phyloP scores from a whole-genome alignment of 108 stramenopile genomes.

The Phaeodactylum tricornutum region DNA sequence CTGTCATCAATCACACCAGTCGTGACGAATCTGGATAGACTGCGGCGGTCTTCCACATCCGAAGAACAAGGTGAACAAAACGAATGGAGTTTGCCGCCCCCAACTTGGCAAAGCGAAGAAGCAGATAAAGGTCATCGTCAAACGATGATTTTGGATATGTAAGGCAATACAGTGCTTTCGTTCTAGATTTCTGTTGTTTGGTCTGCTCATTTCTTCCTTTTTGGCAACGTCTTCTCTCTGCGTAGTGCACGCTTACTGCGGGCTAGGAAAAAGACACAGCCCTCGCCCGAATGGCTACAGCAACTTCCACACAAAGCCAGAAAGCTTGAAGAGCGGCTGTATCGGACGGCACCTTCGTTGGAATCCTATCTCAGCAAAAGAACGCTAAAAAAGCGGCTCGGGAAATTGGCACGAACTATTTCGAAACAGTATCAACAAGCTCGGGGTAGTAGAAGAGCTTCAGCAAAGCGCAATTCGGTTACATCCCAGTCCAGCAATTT shows the following conservation, averaged over 20 bases:
- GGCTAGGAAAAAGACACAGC: slow-evolving; percentile 15
- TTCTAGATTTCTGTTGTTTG: background rate
- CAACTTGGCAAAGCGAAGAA: slow-evolving; percentile 16
- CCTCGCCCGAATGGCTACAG: slow-evolving; percentile 11
- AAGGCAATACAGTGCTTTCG: slow-evolving; percentile 3
- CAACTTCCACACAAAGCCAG: slow-evolving; percentile 20
- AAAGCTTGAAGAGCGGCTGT: slow-evolving; percentile 21
- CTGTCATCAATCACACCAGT: too few species aligned
- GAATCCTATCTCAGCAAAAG: slow-evolving; percentile 16
- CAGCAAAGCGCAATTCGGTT: too few species aligned
- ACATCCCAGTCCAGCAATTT: too few species aligned
- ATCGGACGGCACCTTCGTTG: slow-evolving; percentile 18
- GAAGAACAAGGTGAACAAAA: background rate
- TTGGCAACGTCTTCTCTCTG: background rate
- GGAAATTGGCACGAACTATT: slow-evolving; percentile 14
- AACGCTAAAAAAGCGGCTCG: slow-evolving; percentile 18
- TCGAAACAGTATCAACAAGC: slow-evolving; percentile 15
- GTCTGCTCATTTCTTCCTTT: background rate
- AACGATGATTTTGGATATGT: slow-evolving; percentile 23
- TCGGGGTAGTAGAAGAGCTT: too few species aligned
- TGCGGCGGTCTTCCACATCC: background rate
- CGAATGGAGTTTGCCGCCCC: background rate
- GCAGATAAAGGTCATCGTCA: slow-evolving; percentile 12
- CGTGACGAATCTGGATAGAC: background rate
- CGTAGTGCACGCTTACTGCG: slow-evolving; percentile 14